phyloP scores from a whole-genome alignment of 108 stramenopile species.

The Nitzschia sp. region DNA sequence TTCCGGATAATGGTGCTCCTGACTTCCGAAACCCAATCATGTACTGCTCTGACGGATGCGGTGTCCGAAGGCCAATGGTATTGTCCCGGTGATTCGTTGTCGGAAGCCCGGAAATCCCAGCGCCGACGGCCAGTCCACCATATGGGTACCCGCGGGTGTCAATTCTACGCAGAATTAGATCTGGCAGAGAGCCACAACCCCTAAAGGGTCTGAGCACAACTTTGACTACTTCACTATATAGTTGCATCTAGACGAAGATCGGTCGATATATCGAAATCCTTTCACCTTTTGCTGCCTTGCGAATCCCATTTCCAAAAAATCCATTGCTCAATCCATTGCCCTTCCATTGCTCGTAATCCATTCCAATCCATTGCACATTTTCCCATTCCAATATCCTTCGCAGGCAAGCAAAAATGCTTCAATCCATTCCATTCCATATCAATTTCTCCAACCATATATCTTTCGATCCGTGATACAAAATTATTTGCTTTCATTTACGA shows the following conservation, averaged over 20 bases:
- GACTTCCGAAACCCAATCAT: neutral
- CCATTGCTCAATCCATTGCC: conserved; percentile 10
- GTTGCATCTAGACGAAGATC: neutral
- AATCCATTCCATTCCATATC: conserved; percentile 13
- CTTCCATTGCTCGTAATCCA: conserved; percentile 30
- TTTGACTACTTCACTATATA: neutral
- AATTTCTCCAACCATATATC: conserved; percentile 1
- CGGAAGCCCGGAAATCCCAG: neutral
- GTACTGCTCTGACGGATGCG: neutral
- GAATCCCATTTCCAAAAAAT: conserved; percentile 1
- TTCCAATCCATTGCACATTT: conserved; percentile 41
- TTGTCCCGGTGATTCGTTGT: neutral
- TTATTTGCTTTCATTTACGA: neutral
- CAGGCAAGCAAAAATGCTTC: conserved; percentile 2
- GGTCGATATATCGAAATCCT: neutral
- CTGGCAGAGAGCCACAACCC: no score
- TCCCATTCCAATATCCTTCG: conserved; percentile 26
- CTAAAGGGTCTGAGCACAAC: no score
- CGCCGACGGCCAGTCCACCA: conserved; percentile 3
- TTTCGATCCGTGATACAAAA: neutral
- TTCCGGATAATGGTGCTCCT: conserved; percentile 9
- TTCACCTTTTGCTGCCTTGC: neutral
- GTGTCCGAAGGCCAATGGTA: conserved; percentile 12
- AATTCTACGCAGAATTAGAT: neutral
- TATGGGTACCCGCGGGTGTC: conserved; percentile 1